Base-by-base conservation (phyloP, 169 alveolate genomes). In the Cryptosporidium meleagridis region DNA sequence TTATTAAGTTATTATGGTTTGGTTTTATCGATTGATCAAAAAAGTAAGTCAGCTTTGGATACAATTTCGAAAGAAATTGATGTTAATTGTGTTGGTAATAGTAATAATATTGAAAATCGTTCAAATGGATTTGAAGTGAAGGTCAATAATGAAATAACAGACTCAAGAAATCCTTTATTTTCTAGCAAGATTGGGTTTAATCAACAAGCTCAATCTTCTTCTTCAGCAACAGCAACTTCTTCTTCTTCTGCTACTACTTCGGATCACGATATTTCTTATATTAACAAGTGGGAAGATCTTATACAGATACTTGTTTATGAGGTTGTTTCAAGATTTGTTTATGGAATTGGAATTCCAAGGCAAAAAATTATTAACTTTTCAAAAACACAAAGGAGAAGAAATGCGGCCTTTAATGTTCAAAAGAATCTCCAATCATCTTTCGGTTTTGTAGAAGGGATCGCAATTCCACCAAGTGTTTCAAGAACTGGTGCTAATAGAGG, bases 321-420 rank as follows among this genome's bases (percentile, higher is more conserved):
- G 23, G 68, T 80, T 9, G 51, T 80, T 31, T 35, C 75, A 10
- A 80, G 89, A 23, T 80, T 80, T 51, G 7, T 65, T 26, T 62
- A 80, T 65, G 89, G 89, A 2, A 39, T 80, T 62, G 89, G 89
- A 35, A 9, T 80, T 41, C 89, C 89, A 5, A 80, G 33, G 62
- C 89, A 59, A 62, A 80, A 62, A 37, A 26, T 37, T 21, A 35
- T 80, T 3, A 62, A 59, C 55, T 37, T 35, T 44, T 80, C 70
- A 26, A 52, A 35, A n/a, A 21, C 67, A 55, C 67, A 55, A 10
- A 55, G 67, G 5, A n/a, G 35, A 7, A 55, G 37, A 37, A 26
- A n/a, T 26, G 3, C 8, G 4, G 1, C 67, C 8, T 10, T 6
- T 26, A n/a, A 21, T 26, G 16, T 9, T 3, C 67, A 55, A 26